Evolutionary conservation across 305 asterid species (phyloP).

Genomic region (Fraxinus floribunda): DNA sequence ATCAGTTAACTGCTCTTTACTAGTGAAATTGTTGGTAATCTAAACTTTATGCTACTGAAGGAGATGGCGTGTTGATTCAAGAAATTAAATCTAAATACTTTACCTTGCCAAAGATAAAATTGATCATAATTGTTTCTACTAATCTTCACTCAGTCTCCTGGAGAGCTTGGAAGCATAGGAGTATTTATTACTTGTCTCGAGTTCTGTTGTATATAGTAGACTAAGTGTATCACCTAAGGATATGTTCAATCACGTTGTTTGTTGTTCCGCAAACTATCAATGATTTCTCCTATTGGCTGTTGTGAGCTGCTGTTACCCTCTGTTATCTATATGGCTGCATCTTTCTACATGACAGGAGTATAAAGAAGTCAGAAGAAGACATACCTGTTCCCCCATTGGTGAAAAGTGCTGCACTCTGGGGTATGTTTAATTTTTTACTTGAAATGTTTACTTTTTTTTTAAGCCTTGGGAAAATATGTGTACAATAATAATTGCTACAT

Average conservation of each 20-base stretch:
- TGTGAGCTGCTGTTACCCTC: neutral
- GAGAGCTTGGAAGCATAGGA: neutral
- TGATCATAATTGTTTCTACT: neutral
- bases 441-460: neutral
- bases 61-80: neutral
- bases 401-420: slow-evolving; percentile 87
- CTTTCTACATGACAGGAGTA: slow-evolving; percentile 51
- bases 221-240: slow-evolving; percentile 3
- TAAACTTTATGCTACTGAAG: slow-evolving; percentile 1
- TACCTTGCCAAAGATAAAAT: neutral
- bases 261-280: slow-evolving; percentile 10
- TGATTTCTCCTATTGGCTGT: slow-evolving; percentile 5
- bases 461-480: neutral
- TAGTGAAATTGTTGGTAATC: neutral
- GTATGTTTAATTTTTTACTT: slow-evolving; percentile 40
- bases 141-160: neutral
- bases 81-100: neutral
- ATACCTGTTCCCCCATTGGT: slow-evolving; percentile 81
- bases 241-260: neutral
- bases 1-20: neutral
- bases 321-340: neutral
- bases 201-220: neutral
- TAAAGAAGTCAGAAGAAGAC: slow-evolving; percentile 73
- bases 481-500: neutral
- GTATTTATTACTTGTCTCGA: neutral